Evolutionary conservation across 192 early-diverging fungal species (phyloP).

Genomic region (Umbelopsis sp.): DNA sequence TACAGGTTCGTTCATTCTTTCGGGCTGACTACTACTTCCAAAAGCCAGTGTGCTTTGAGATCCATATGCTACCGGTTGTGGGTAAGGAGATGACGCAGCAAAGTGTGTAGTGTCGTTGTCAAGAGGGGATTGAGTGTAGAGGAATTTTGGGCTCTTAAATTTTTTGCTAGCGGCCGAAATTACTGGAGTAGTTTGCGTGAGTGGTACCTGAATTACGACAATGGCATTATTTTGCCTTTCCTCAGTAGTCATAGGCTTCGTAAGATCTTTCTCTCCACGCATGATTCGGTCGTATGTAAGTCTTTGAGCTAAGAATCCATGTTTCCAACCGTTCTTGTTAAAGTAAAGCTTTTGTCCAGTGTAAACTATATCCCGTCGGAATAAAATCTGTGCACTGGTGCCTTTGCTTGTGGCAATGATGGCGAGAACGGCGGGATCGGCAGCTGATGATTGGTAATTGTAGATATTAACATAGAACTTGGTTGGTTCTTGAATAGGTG

Average conservation of each 20-base stretch:
- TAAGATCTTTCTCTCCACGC: constrained; percentile 10
- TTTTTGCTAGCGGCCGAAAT: neutral
- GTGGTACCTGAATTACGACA: constrained; percentile 10
- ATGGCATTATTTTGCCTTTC: constrained; percentile 9
- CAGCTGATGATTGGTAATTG: neutral
- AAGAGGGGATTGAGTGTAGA: too few species aligned
- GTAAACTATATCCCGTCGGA: too few species aligned
- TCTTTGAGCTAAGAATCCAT: neutral
- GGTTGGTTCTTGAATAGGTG: neutral
- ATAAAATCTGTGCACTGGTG: neutral
- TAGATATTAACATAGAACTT: neutral
- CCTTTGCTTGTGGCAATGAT: constrained; percentile 14
- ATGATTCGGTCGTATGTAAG: neutral
- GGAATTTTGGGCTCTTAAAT: too few species aligned
- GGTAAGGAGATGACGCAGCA: too few species aligned
- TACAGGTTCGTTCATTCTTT: too few species aligned
- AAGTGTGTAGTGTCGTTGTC: too few species aligned
- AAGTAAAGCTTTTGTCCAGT: constrained; percentile 9
- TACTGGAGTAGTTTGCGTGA: neutral
- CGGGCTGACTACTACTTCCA: too few species aligned
- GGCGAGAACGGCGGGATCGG: neutral
- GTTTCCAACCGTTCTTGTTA: neutral
- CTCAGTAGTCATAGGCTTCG: constrained; percentile 1
- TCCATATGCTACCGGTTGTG: too few species aligned
- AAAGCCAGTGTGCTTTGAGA: too few species aligned